Base-by-base conservation (phyloP, 305 asterid species). In the Fraxinus baroniana region DNA sequence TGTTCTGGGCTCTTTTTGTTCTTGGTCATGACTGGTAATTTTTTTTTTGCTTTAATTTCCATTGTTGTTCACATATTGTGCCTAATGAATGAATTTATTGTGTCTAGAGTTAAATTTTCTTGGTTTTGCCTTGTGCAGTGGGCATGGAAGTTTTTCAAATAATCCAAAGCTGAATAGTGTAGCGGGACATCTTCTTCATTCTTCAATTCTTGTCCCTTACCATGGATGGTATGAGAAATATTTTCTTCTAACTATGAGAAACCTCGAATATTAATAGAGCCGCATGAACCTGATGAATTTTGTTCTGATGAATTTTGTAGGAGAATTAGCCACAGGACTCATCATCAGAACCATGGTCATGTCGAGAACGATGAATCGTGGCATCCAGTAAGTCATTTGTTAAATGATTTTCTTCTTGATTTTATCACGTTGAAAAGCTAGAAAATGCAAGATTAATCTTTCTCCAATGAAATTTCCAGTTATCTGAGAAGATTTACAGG, bases 271-370 rank as follows among this genome's bases (percentile, higher is more conserved):
- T 8, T 49, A n/a, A 24, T 64, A 44, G n/a, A 41, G 30, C n/a
- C 78, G 18, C 6, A 60, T 41, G 74, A 71, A 13, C 0, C 66
- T 78, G 4, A 10, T 2, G n/a, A 4, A 10, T 24, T n/a, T 13
- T 22, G 3, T 68, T 49, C 15, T 52, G 41, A 71, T 57, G 85
- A 62, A 36, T 87, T 10, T 24, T 82, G 44, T 88, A 96, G 98
- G 98, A 90, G 98, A 89, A 94, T 96, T 82, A 96, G 99, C 81
- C 99, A 95, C 82, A 92, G 94, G 85, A 93, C 97, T 78, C 99
- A 95, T 74, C 98, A 95, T 86, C 97, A 92, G 85, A 92, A 95
- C 83, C 99, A 95, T 86, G 99, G 99, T 3, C 94, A 95, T 86
- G 99, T 95, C 62, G 98, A 95, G 81, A 91, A 90, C 1, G 99